Percentiles rank a stretch among this genome's conserved stretches.
These are phyloP conservation scores for Stipa capillata DNA, from an alignment of 176 grass and related monocot species.

Conservation along the genomic window DNA sequence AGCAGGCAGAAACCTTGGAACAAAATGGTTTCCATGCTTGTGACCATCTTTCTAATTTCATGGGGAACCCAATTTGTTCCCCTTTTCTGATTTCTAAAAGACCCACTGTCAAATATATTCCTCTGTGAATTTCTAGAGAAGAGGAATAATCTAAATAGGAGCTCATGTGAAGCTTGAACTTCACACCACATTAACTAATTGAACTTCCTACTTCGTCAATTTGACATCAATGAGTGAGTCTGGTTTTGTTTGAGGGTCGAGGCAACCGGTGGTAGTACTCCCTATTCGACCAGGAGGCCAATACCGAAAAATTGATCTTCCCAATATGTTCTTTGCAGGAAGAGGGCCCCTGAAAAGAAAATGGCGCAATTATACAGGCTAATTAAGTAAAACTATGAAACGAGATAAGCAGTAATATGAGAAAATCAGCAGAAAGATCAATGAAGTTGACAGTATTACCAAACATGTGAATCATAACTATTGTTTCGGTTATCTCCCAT, in stretches of 20 bases:
- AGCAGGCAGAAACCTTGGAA: slow-evolving; percentile 10
- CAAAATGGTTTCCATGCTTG: slow-evolving; percentile 25
- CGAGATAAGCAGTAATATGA: neutral
- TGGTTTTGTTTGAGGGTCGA: neutral
- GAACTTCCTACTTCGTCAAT: slow-evolving; percentile 26
- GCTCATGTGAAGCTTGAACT: neutral
- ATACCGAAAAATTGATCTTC: slow-evolving; percentile 76
- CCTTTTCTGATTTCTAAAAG: slow-evolving; percentile 4
- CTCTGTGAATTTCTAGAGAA: neutral
- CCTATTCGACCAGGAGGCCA: slow-evolving; percentile 81
- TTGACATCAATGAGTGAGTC: slow-evolving; percentile 24
- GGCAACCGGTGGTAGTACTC: slow-evolving; percentile 34
- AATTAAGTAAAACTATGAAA: neutral
- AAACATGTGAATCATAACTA: slow-evolving; percentile 96
- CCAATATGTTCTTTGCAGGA: slow-evolving; percentile 74
- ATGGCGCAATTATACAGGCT: neutral
- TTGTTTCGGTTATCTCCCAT: slow-evolving; percentile 98
- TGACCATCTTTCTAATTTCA: neutral
- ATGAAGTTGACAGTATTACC: slow-evolving; percentile 29
- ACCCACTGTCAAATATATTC: neutral
- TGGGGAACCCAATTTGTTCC: neutral
- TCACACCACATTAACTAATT: neutral
- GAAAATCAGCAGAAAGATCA: neutral
- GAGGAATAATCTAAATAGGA: neutral
- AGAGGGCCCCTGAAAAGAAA: slow-evolving; percentile 62